Conservation (phyloP, 306 rosid species). For the Carpinus viminea region DNA sequence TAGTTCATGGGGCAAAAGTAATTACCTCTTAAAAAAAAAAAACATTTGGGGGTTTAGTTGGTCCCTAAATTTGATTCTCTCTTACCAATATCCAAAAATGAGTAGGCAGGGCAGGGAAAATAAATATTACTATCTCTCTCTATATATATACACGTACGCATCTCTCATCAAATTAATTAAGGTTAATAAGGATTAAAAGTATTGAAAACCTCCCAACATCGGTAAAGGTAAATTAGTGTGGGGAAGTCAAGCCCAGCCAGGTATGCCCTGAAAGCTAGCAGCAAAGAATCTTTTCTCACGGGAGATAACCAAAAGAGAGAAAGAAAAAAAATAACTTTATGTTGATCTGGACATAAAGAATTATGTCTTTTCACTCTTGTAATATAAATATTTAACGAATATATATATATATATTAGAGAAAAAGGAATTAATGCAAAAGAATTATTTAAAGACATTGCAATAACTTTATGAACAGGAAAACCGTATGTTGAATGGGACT, state of each 20-base stretch:
- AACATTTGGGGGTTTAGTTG: no score
- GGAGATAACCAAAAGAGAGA: no score
- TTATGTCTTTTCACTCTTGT: background rate
- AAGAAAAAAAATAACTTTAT: background rate
- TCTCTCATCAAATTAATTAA: no score
- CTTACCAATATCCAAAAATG: background rate
- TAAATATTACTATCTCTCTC: background rate
- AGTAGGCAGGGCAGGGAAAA: background rate
- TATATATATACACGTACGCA: no score
- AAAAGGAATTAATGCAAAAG: background rate
- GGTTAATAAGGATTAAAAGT: background rate
- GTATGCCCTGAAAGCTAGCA: background rate
- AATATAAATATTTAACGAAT: background rate
- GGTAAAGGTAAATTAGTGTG: background rate
- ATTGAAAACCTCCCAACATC: slow-evolving; percentile 1
- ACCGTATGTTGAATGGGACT: background rate
- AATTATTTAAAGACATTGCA: background rate
- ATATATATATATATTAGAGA: no score
- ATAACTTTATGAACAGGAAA: background rate
- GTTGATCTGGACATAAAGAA: no score
- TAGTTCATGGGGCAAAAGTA: no score
- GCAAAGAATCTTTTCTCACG: background rate
- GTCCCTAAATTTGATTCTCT: background rate
- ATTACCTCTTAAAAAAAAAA: no score
- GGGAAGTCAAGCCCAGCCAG: background rate